A percentile compares a stretch with the other conserved stretches of the same genome.
phyloP scores from a whole-genome alignment of 495 filamentous ascomycete genomes.

The Penicillium ochrochloron region DNA sequence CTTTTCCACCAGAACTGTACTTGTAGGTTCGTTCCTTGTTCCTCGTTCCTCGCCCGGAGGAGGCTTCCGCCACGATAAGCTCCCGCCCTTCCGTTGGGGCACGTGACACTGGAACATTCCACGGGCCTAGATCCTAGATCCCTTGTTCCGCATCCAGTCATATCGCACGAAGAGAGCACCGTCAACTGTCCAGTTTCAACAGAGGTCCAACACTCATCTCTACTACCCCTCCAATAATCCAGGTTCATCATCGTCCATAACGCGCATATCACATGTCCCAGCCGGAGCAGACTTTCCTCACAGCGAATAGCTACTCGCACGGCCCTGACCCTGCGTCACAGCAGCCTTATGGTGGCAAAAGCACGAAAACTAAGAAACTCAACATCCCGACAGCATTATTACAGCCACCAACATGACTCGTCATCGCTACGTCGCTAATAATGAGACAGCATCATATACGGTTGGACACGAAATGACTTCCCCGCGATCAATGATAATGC shows the following conservation, averaged over 20 bases:
- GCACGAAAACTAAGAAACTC: constrained; percentile 19
- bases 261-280: not conserved
- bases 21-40: not conserved
- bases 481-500: not conserved
- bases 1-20: not conserved
- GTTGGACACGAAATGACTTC: not conserved
- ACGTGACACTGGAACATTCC: constrained; percentile 4
- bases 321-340: constrained; percentile 17
- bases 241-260: not conserved
- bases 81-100: constrained; percentile 1
- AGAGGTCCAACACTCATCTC: not conserved
- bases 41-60: not conserved
- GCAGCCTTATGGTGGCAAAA: constrained; percentile 22
- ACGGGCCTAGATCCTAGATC: not conserved
- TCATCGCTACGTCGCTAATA: constrained; percentile 9
- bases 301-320: constrained; percentile 2
- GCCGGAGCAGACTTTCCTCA: not conserved
- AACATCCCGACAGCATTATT: constrained; percentile 1
- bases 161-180: not conserved
- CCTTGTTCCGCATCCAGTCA: not conserved
- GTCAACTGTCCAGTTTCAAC: not conserved
- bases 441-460: not conserved
- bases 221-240: not conserved
- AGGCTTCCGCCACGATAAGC: not conserved
- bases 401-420: not conserved